A percentile compares a stretch with the other conserved stretches of the same genome.
These are phyloP conservation scores for Sugiyamaella xylanicola DNA, from an alignment of 1,139 yeast species.

Conservation along the genomic window DNA sequence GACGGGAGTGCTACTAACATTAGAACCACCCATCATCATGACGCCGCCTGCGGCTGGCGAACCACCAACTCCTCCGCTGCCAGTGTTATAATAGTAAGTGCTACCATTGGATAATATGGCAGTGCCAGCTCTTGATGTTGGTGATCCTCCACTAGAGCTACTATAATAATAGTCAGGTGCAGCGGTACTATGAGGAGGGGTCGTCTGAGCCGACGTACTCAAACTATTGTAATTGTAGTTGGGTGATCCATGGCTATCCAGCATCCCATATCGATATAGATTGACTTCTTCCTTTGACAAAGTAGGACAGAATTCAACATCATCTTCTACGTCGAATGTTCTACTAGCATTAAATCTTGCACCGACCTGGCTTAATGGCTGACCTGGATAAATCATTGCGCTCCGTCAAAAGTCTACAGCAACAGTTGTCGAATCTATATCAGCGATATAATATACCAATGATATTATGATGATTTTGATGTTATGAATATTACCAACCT, in stretches of 20 bases:
- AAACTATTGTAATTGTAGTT: conserved; percentile 16
- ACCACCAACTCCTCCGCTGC: not conserved
- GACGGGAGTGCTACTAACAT: conserved; percentile 39
- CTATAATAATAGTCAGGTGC: conserved; percentile 26
- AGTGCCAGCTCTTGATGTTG: conserved; percentile 10
- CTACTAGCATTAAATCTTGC: conserved; percentile 55
- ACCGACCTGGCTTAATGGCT: conserved; percentile 12
- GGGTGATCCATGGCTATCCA: conserved; percentile 18
- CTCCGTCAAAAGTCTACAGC: too few relatives aligned
- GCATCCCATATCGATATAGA: conserved; percentile 15
- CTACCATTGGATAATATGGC: conserved; percentile 5
- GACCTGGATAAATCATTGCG: conserved; percentile 10
- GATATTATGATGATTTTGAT: too few relatives aligned
- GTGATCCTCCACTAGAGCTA: conserved; percentile 21
- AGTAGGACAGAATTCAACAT: conserved; percentile 64
- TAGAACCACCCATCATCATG: not conserved
- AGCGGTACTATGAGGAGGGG: conserved; percentile 25
- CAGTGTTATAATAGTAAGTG: not conserved
- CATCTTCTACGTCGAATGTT: conserved; percentile 66
- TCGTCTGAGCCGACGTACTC: conserved; percentile 21
- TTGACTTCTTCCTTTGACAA: conserved; percentile 39
- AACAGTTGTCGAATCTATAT: too few relatives aligned
- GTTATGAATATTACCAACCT: too few relatives aligned
- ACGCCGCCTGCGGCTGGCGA: conserved; percentile 4
- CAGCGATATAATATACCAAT: too few relatives aligned